phyloP scores from a whole-genome alignment of 2,329 filamentous ascomycete species.

The Colletotrichum brevisporum region DNA sequence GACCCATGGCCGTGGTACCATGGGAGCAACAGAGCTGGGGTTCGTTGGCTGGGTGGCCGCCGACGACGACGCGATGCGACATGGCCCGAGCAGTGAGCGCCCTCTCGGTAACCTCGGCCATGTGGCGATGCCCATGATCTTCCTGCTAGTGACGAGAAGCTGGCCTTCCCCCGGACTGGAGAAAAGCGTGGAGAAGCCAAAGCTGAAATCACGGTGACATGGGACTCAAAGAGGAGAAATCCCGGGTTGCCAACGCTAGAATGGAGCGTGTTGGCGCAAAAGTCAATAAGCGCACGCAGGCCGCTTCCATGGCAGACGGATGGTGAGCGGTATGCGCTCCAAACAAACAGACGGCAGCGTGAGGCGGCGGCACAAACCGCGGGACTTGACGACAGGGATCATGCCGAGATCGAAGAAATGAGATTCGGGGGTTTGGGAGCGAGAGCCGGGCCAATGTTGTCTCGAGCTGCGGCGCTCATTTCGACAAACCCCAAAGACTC shows the following conservation, averaged over 20 bases:
- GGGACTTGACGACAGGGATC: slow-evolving; percentile 8
- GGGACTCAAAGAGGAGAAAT: slow-evolving; percentile 1
- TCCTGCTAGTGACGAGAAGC: neutral
- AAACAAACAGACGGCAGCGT: slow-evolving; percentile 14
- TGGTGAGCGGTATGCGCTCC: slow-evolving; percentile 25
- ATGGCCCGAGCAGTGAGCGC: slow-evolving; percentile 24
- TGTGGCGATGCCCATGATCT: slow-evolving; percentile 22
- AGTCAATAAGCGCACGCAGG: neutral
- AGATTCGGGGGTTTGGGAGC: slow-evolving; percentile 3
- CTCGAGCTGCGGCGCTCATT: slow-evolving; percentile 21
- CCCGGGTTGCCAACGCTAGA: neutral
- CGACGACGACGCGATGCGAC: slow-evolving; percentile 26
- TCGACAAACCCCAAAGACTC: slow-evolving; percentile 12
- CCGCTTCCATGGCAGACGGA: neutral
- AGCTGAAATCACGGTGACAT: neutral
- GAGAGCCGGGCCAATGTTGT: slow-evolving; percentile 35
- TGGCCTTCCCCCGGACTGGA: slow-evolving; percentile 15
- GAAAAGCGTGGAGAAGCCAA: slow-evolving; percentile 1
- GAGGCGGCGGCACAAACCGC: neutral
- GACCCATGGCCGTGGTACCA: slow-evolving; percentile 14
- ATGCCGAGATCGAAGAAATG: slow-evolving; percentile 17
- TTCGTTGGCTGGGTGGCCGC: neutral
- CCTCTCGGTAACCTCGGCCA: slow-evolving; percentile 34
- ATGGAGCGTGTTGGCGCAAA: neutral
- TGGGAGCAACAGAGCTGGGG: slow-evolving; percentile 4